These are phyloP conservation scores for Phlyctochytrium bullatum DNA, from an alignment of 192 early-diverging fungal species.

Conservation along the genomic window DNA sequence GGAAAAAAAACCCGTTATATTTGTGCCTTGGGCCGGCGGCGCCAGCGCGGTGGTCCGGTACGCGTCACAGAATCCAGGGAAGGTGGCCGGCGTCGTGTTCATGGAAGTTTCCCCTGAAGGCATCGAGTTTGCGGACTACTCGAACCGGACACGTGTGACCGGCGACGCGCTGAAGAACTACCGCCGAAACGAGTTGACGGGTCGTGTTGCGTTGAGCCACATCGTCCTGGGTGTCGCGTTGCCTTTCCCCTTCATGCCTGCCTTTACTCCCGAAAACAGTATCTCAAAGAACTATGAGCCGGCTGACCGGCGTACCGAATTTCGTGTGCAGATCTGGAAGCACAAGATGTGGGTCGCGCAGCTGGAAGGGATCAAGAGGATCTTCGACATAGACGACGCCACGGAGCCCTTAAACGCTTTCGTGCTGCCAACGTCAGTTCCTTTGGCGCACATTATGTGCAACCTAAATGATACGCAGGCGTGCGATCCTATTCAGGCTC, in stretches of 20 bases:
- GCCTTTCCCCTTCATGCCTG: background rate
- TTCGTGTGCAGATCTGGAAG: background rate
- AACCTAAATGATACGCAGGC: background rate
- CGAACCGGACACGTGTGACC: background rate
- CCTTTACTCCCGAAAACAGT: background rate
- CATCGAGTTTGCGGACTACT: background rate
- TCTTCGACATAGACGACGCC: background rate
- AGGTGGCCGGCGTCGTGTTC: background rate
- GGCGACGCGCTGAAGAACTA: background rate
- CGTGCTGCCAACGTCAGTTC: background rate
- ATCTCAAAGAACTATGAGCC: background rate
- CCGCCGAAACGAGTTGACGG: background rate
- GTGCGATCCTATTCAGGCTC: background rate
- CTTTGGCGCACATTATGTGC: background rate
- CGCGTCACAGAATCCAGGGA: background rate
- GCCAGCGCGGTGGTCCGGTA: background rate
- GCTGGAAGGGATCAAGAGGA: background rate
- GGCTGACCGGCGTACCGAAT: background rate
- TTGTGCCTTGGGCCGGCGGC: background rate
- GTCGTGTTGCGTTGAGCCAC: background rate
- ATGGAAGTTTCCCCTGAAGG: background rate
- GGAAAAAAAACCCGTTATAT: background rate
- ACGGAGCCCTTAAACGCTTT: background rate
- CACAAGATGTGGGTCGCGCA: background rate
- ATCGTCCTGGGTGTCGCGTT: background rate